Percentiles rank a stretch among this genome's conserved stretches.
Evolutionary conservation across 257 asterid genomes (phyloP).

Genomic region (Fraxinus anomala): DNA sequence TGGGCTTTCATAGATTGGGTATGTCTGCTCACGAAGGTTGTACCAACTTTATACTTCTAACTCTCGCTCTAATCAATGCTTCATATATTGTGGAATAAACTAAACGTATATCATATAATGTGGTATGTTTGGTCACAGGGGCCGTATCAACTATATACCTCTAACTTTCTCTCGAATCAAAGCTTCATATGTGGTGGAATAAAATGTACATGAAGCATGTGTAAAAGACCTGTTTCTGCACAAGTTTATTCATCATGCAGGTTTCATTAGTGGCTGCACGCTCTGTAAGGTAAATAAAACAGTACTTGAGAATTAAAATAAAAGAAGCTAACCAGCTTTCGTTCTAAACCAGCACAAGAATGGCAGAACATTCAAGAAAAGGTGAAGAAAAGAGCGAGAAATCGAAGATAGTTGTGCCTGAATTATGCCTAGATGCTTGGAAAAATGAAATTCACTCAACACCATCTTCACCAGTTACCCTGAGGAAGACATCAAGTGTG

Average conservation of each 20-base stretch:
- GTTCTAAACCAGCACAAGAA: conserved; percentile 34
- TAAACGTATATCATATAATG: no score
- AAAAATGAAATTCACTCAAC: conserved; percentile 31
- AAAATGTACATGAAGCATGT: not conserved
- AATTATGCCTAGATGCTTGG: conserved; percentile 29
- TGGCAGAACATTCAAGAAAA: conserved; percentile 48
- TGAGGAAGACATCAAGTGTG: conserved; percentile 37
- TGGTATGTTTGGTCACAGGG: not conserved
- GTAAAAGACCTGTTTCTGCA: not conserved
- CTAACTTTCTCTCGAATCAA: not conserved
- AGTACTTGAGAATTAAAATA: no score
- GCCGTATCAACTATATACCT: not conserved
- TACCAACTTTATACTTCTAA: not conserved
- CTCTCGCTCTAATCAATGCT: not conserved
- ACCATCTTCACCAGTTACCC: conserved; percentile 55
- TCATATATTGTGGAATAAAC: not conserved
- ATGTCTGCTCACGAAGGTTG: not conserved
- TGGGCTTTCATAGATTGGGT: no score
- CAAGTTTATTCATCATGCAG: not conserved
- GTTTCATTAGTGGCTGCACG: not conserved
- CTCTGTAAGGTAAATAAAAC: no score
- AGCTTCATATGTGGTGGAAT: not conserved
- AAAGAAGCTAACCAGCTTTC: not conserved
- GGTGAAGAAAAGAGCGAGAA: conserved; percentile 30
- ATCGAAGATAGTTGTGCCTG: conserved; percentile 33